These are phyloP conservation scores for Pseudogymnoascus sp. DNA, from an alignment of 2,329 filamentous ascomycete genomes.

Conservation along the genomic window DNA sequence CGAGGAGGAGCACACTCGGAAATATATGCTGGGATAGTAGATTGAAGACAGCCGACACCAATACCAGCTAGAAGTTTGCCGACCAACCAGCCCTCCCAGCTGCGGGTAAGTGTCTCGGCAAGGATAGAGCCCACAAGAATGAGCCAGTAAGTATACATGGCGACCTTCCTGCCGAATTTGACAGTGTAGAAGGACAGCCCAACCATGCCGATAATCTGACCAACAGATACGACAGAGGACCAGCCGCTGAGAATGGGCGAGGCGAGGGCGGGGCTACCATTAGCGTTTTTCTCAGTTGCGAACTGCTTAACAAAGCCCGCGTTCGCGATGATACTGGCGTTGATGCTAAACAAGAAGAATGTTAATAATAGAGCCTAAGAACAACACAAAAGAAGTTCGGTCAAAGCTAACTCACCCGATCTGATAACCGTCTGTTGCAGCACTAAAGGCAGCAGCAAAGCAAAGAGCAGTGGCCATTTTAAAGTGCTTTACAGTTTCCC, in stretches of 20 bases:
- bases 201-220: conserved; percentile 23
- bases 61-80: conserved; percentile 22
- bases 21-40: conserved; percentile 22
- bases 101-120: conserved; percentile 18
- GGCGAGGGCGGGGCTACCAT: conserved; percentile 23
- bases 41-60: conserved; percentile 22
- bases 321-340: conserved; percentile 22
- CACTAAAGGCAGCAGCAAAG: conserved; percentile 23
- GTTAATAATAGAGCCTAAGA: neutral
- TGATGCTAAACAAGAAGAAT: conserved; percentile 22
- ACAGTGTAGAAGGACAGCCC: conserved; percentile 26
- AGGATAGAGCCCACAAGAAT: conserved; percentile 27
- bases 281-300: conserved; percentile 17
- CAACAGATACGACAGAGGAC: conserved; percentile 21
- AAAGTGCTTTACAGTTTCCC: conserved; percentile 28
- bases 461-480: conserved; percentile 25
- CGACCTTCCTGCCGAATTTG: conserved; percentile 30
- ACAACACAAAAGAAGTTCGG: neutral
- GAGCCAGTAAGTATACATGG: conserved; percentile 31
- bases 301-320: conserved; percentile 21
- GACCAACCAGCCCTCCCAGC: conserved; percentile 21
- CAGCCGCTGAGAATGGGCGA: conserved; percentile 14
- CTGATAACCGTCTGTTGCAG: conserved; percentile 27
- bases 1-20: conserved; percentile 22
- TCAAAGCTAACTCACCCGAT: conserved; percentile 23